Conservation (phyloP, 2,329 filamentous ascomycete genomes). For the Coleophoma eucalyptorum region DNA sequence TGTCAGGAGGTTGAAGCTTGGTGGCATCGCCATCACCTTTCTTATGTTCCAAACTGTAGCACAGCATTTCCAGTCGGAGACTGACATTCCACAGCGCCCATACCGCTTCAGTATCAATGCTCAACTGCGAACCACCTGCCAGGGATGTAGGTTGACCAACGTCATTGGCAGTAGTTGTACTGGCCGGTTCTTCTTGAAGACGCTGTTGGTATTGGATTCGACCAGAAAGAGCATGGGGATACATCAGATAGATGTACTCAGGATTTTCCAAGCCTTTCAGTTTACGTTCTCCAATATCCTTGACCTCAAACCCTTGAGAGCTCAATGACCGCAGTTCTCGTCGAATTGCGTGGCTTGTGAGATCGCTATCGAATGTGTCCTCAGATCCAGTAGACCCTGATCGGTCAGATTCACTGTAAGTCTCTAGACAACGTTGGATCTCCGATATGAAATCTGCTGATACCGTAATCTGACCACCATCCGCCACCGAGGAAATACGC, state of each 20-base stretch:
- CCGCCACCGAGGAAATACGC: constrained; percentile 88
- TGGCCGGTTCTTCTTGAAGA: constrained; percentile 24
- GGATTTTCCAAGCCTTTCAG: constrained; percentile 97
- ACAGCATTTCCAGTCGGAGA: constrained; percentile 87
- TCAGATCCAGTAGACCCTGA: constrained; percentile 66
- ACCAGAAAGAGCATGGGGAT: constrained; percentile 82
- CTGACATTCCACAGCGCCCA: constrained; percentile 91
- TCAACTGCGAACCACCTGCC: constrained; percentile 61
- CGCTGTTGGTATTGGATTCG: constrained; percentile 65
- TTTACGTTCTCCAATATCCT: constrained; percentile 92
- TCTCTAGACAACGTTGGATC: constrained; percentile 86
- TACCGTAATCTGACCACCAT: constrained; percentile 95
- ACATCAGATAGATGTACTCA: constrained; percentile 92
- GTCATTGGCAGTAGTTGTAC: constrained; percentile 34
- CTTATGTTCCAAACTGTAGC: constrained; percentile 76
- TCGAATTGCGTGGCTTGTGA: constrained; percentile 71
- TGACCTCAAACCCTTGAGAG: constrained; percentile 92
- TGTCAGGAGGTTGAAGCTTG: constrained; percentile 66
- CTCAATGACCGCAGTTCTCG: constrained; percentile 84
- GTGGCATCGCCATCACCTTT: constrained; percentile 49
- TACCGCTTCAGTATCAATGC: constrained; percentile 70
- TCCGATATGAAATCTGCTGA: constrained; percentile 97
- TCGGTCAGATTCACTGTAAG: constrained; percentile 80
- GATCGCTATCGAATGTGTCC: constrained; percentile 72
- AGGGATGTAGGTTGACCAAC: constrained; percentile 50